Conservation (phyloP, 202 grass and related monocot genomes). For the Saccharum hybrid region DNA sequence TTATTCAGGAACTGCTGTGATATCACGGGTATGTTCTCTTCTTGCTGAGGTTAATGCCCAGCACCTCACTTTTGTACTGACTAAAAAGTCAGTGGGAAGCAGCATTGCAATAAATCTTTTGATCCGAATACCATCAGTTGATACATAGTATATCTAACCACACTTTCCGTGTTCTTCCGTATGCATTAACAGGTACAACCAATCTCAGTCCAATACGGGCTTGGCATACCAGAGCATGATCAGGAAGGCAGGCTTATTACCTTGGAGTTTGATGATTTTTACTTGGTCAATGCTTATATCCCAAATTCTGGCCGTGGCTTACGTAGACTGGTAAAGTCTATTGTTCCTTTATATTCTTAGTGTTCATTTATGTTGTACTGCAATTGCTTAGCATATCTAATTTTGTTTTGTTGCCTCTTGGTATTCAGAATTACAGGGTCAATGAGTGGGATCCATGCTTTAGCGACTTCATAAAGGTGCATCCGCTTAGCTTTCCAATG, state of each 20-base stretch:
- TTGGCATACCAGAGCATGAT: constrained; percentile 65
- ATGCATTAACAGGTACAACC: constrained; percentile 57
- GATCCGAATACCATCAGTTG: not conserved
- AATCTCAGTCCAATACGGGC: constrained; percentile 60
- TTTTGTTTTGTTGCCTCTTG: constrained; percentile 29
- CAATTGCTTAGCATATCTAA: not conserved
- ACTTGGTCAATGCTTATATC: constrained; percentile 70
- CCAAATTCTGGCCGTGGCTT: constrained; percentile 71
- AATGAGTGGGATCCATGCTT: constrained; percentile 63
- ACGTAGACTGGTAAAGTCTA: constrained; percentile 56
- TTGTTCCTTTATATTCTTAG: constrained; percentile 5
- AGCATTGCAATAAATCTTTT: not conserved
- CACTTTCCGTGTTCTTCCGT: constrained; percentile 31
- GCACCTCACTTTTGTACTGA: not conserved
- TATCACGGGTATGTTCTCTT: constrained; percentile 56
- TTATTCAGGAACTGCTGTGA: constrained; percentile 70
- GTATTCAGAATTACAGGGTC: constrained; percentile 58
- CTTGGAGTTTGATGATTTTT: constrained; percentile 72
- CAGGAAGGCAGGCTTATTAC: constrained; percentile 69
- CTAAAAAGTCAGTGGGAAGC: constrained; percentile 1
- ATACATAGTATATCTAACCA: not conserved
- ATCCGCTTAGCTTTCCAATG: constrained; percentile 29
- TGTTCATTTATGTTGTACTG: constrained; percentile 9
- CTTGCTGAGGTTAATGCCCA: constrained; percentile 14
- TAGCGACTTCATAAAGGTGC: constrained; percentile 57